These are phyloP conservation scores for Neofusicoccum kwambonambiense DNA, from an alignment of 2,329 filamentous ascomycete species.

Conservation along the genomic window DNA sequence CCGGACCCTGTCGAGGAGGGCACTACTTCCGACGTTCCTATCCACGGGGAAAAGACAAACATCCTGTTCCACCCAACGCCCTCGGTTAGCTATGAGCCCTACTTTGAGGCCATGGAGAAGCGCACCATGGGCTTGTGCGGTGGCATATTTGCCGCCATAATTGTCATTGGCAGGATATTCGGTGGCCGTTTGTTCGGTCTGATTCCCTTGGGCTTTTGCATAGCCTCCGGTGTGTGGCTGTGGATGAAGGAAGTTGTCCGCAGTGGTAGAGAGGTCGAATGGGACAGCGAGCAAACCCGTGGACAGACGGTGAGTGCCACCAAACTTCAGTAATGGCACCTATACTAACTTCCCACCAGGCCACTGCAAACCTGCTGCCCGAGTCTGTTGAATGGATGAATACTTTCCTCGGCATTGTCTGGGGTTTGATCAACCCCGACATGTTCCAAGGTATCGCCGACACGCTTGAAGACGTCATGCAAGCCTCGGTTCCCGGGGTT, in stretches of 20 bases:
- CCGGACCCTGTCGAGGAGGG: conserved; percentile 81
- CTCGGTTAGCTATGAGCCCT: conserved; percentile 83
- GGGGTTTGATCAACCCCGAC: conserved; percentile 91
- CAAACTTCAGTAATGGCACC: not conserved
- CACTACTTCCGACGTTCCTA: conserved; percentile 88
- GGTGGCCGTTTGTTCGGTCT: conserved; percentile 76
- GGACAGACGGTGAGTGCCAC: conserved; percentile 65
- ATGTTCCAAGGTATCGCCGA: conserved; percentile 94
- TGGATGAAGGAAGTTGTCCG: conserved; percentile 87
- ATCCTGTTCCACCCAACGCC: conserved; percentile 94
- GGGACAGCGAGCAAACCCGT: conserved; percentile 81
- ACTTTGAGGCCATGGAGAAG: conserved; percentile 74
- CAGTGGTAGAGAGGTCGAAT: conserved; percentile 80
- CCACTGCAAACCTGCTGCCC: conserved; percentile 83
- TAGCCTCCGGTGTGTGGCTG: conserved; percentile 77
- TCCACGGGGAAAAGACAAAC: conserved; percentile 95
- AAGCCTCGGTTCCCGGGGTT: conserved; percentile 83
- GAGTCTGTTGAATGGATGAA: conserved; percentile 96
- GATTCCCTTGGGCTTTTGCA: conserved; percentile 68
- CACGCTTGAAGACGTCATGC: conserved; percentile 93
- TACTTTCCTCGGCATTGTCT: conserved; percentile 76
- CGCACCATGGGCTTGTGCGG: conserved; percentile 69
- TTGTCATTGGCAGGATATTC: conserved; percentile 76
- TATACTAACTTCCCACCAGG: conserved; percentile 40
- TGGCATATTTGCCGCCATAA: conserved; percentile 69